phyloP scores from a whole-genome alignment of 192 early-diverging fungal genomes.

The Umbelopsis sp. region DNA sequence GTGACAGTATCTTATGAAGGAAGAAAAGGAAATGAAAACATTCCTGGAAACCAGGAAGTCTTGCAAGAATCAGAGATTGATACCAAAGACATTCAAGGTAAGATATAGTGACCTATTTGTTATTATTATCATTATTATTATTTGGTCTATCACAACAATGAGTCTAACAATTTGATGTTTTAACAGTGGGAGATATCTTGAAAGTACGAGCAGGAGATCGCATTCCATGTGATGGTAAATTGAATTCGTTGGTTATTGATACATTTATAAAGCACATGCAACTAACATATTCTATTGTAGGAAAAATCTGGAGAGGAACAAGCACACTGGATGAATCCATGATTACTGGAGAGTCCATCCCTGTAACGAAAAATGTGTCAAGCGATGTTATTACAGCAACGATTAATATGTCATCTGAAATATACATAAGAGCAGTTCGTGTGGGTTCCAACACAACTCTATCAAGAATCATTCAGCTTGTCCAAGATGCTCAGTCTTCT shows the following conservation, averaged over 20 bases:
- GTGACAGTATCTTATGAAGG: constrained; percentile 42
- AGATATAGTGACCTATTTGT: background rate
- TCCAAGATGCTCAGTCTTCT: constrained; percentile 65
- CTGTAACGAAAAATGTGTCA: constrained; percentile 55
- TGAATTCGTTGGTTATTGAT: constrained; percentile 9
- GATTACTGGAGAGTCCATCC: constrained; percentile 81
- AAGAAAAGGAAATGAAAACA: constrained; percentile 27
- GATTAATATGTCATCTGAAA: constrained; percentile 57
- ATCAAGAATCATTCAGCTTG: constrained; percentile 61
- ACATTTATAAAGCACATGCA: background rate
- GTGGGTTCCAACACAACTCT: constrained; percentile 67
- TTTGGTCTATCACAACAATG: background rate
- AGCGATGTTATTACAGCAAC: constrained; percentile 66
- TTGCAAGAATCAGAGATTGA: constrained; percentile 49
- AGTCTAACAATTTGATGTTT: background rate
- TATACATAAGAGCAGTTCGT: constrained; percentile 66
- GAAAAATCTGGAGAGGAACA: constrained; percentile 47
- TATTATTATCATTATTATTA: background rate
- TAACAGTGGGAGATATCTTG: constrained; percentile 72
- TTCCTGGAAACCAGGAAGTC: constrained; percentile 20
- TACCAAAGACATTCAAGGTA: constrained; percentile 59
- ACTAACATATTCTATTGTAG: background rate
- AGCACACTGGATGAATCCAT: constrained; percentile 76
- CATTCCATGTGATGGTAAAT: constrained; percentile 75
- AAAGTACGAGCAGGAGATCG: constrained; percentile 66